These are phyloP conservation scores for Candida parachauliodes DNA, from an alignment of 805 yeast genomes.

Conservation along the genomic window DNA sequence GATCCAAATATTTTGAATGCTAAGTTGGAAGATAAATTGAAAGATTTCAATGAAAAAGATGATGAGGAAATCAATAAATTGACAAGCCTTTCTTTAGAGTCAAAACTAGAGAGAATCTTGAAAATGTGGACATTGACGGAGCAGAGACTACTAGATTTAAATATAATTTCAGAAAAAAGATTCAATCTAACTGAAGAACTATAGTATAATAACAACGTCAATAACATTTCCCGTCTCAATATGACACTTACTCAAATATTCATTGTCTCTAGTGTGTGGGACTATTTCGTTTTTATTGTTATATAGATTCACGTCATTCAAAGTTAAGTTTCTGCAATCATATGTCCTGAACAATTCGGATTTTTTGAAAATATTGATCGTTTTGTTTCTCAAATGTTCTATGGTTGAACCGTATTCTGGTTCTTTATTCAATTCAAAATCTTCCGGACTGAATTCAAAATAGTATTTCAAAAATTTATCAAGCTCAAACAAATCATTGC, in stretches of 20 bases:
- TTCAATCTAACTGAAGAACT: slow-evolving; percentile 17
- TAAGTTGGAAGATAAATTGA: not conserved
- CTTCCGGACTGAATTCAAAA: slow-evolving; percentile 80
- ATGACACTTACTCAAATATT: slow-evolving; percentile 33
- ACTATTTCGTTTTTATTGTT: slow-evolving; percentile 28
- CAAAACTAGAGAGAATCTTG: slow-evolving; percentile 49
- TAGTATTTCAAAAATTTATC: slow-evolving; percentile 48
- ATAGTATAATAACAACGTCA: slow-evolving; percentile 22
- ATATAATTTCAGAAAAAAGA: slow-evolving; percentile 23
- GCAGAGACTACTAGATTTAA: slow-evolving; percentile 42
- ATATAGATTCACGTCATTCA: slow-evolving; percentile 23
- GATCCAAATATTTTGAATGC: slow-evolving; percentile 4
- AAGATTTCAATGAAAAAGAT: slow-evolving; percentile 9
- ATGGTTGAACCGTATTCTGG: slow-evolving; percentile 71
- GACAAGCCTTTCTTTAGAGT: slow-evolving; percentile 27
- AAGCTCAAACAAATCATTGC: slow-evolving; percentile 17
- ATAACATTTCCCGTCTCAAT: slow-evolving; percentile 44
- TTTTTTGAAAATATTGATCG: slow-evolving; percentile 51
- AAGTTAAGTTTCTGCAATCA: slow-evolving; percentile 10
- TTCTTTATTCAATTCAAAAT: slow-evolving; percentile 55
- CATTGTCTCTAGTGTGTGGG: slow-evolving; percentile 15
- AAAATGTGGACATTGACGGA: slow-evolving; percentile 67
- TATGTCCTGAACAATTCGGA: slow-evolving; percentile 24
- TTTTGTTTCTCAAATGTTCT: slow-evolving; percentile 54
- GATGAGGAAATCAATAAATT: slow-evolving; percentile 20